phyloP scores from a whole-genome alignment of 495 filamentous ascomycete species.

The Evansstolkia leycettana region DNA sequence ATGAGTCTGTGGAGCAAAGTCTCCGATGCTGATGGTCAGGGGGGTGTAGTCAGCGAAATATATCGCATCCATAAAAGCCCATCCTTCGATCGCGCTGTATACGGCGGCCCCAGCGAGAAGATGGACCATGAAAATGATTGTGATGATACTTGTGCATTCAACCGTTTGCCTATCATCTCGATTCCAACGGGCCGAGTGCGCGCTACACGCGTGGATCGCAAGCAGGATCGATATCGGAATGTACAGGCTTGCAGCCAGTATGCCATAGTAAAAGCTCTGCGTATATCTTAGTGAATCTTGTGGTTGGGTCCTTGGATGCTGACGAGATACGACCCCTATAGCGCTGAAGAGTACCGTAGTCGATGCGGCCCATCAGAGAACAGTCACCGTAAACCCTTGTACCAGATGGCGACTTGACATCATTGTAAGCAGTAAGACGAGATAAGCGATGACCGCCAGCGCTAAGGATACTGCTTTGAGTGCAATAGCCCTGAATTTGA shows the following conservation, averaged over 20 bases:
- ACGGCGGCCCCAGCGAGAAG: conserved; percentile 60
- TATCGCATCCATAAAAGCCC: conserved; percentile 61
- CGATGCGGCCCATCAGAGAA: not conserved
- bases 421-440: not conserved
- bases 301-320: not conserved
- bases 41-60: conserved; percentile 77
- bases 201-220: not conserved
- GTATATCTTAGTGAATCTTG: conserved; percentile 16
- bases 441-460: not conserved
- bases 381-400: not conserved
- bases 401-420: not conserved
- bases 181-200: not conserved
- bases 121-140: conserved; percentile 58
- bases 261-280: conserved; percentile 72
- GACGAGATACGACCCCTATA: not conserved
- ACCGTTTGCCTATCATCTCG: not conserved
- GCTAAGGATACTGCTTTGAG: not conserved
- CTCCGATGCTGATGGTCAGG: conserved; percentile 71
- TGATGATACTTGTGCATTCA: conserved; percentile 48
- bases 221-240: conserved; percentile 24
- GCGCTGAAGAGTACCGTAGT: not conserved
- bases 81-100: conserved; percentile 57
- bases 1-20: conserved; percentile 45
- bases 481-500: not conserved
- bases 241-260: conserved; percentile 66